Base-by-base conservation (phyloP, 768 basidiomycete genomes). In the Collybia sp. region DNA sequence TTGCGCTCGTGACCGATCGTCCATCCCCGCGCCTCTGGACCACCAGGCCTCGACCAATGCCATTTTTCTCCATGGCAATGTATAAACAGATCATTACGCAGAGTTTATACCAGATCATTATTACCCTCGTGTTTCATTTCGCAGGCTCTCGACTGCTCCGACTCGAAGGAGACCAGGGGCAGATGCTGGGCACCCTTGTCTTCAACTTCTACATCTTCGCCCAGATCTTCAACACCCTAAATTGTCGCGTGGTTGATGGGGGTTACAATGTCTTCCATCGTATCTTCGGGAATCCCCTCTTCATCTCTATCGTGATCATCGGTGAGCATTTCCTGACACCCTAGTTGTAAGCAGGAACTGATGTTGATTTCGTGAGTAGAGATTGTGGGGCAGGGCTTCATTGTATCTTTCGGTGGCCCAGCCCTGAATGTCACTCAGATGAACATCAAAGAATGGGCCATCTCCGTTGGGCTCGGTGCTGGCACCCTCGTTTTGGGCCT, bases 121-220 rank as follows among this genome's bases (percentile, higher is more conserved):
- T 93, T 61, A 87, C 83, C 38, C 78, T 97, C 32, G 58, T 94
- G 41, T 85, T 96, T 68, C 90, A 96, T 62, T 97, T 93, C 67
- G 69, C 71, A 18, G 92, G 93, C 12, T 53, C 71, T 18, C 46
- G 62, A 17, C 93, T 96, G 48, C 77, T 95, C 33, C 78, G 78
- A 2, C 68, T 79, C 30, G 68, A 70, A 31, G 47, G 53, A 20
- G 56, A 68, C 61, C 62, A 72, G 43, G 59, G 76, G 16, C 55
- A 64, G 8, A 60, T 82, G 35, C 71, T 93, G 30, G 80, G 82
- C 56, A 92, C 94, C 0, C 68, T 96, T 17, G 89, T 95, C 20
- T 97, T 97, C 79, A 97, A 96, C 58, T 76, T 82, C 16, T 97
- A 95, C 58, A 93, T 96, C 43, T 95, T 95, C 62, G 88, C 88